Evolutionary conservation across 441 rosid species (phyloP), one percentile per base, ranked within the genome.

Genomic region (Biscutella auriculata): DNA sequence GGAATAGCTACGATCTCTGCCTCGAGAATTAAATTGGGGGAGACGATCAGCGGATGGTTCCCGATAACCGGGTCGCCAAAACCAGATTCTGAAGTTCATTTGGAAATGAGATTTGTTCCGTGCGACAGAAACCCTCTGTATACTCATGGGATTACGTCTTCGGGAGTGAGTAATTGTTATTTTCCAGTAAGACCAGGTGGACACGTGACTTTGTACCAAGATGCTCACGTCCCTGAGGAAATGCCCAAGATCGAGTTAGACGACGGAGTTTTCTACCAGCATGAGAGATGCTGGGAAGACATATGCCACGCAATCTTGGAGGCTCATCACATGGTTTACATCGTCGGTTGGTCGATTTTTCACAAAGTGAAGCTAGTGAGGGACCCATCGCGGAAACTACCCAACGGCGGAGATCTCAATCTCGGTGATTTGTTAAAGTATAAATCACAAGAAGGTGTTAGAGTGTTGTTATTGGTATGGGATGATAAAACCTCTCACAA

Each of bases 401-500:
- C 94, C 1, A 68, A 55, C 14, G 95, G 95, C 1, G 87, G 85
- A 6, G 34, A 82, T 44, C 70, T 88, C 68, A 80, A 13, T 42
- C 74, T 88, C 35, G 96, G 96, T 37, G 89, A 88, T 34, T 50
- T 85, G 62, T 70, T 88, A 6, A 88, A 82, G 72, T 88, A 88
- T 41, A 88, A 88, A 57, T 83, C 92, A 1, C 74, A 88, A 47
- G 95, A 88, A 77, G 96, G 96, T 13, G 95, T 83, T 23, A 62
- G 95, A 40, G 96, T 88, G 17, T 53, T 88, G 58, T 56, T 88
- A 53, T 61, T 88, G 67, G 89, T 88, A 44, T 88, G 95, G 96
- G 96, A 88, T 59, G 96, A 88, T 23, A 83, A 77, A 75, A 88
- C 95, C 53, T 88, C 96, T 12, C 95, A 83, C 25, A 74, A 65